Percentiles rank a stretch among this genome's conserved stretches.
phyloP scores from a whole-genome alignment of 352 stramenopile species.

The Pythium dissimile region DNA sequence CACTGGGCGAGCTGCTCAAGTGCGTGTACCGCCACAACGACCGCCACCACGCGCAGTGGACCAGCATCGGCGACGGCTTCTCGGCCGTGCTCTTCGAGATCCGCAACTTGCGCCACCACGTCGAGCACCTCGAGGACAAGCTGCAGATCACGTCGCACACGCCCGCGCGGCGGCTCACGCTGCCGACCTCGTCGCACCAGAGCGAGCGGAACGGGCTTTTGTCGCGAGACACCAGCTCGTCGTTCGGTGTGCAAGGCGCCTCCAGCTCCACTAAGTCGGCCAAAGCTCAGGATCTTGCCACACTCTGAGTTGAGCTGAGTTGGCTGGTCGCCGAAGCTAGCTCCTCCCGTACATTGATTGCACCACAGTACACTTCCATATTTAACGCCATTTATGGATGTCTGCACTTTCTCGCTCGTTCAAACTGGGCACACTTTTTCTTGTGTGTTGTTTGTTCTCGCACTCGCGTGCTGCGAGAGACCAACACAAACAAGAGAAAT shows the following conservation, averaged over 20 bases:
- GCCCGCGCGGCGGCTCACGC: constrained; percentile 28
- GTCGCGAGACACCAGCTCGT: constrained; percentile 25
- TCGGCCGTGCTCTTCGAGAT: constrained; percentile 37
- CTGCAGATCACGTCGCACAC: constrained; percentile 41
- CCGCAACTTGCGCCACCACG: constrained; percentile 41
- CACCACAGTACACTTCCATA: no score
- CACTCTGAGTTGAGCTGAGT: no score
- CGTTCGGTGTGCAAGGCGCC: no score
- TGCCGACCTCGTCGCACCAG: constrained; percentile 1
- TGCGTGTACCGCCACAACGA: constrained; percentile 36
- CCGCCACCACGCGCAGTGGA: constrained; percentile 26
- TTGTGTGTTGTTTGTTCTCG: no score
- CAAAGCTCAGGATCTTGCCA: neutral
- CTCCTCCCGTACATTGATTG: no score
- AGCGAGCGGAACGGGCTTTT: neutral
- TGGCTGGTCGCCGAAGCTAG: no score
- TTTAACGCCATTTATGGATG: no score
- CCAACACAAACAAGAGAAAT: neutral
- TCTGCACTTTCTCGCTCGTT: neutral
- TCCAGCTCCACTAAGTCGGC: constrained; percentile 3
- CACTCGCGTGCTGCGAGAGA: no score
- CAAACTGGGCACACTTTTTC: neutral
- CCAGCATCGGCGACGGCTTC: constrained; percentile 36
- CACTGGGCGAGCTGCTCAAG: constrained; percentile 38
- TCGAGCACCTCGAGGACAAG: constrained; percentile 46